Evolutionary conservation across 208 protist genomes (phyloP), one percentile per base, ranked within the genome.

Genomic region (Balamuthia mandrillaris): DNA sequence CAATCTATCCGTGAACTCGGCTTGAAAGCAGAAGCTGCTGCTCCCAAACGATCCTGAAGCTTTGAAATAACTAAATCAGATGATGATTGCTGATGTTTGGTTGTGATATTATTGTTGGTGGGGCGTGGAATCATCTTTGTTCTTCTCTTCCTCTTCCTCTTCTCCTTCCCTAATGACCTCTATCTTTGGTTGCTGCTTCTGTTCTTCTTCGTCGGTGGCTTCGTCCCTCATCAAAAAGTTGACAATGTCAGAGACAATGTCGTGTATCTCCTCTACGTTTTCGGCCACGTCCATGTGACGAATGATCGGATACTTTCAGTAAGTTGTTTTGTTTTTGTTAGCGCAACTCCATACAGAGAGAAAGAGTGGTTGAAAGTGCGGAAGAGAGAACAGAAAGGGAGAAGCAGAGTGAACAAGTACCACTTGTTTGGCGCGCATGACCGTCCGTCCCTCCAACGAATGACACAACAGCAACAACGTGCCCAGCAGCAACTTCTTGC

Each of bases 401-500:
- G 33, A 35, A 58, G 27, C 54, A 51, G 44, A 54, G 47, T 54
- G 16, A 54, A 24, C 16, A 16, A 24, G 47, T 60, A 79, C 70
- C 45, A 52, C 70, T 60, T 79, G 33, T n/a, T 60, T 79, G 24
- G 70, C 70, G 39, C 70, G 70, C 47, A 79, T 60, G 31, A 79
- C 21, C 33, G 54, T 49, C 14, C 70, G 70, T 4, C 70, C 70
- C 31, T 31, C 29, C 42, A 44, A 42, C 18, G 70, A 61, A n/a
- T 35, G 47, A 10, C 47, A 61, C 27, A 79, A 49, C 29, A 79
- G 70, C 18, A 49, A 44, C 45, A 79, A n/a, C 21, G 70, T 3
- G n/a, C 60, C 70, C 4, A 79, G 47, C 41, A 79, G 21, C 49
- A 79, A 35, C 70, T 60, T 56, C n/a, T 49, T 29, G 18, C 70